These are phyloP conservation scores for Gracilaria caudata DNA, from an alignment of 23 red algal species.

Conservation along the genomic window DNA sequence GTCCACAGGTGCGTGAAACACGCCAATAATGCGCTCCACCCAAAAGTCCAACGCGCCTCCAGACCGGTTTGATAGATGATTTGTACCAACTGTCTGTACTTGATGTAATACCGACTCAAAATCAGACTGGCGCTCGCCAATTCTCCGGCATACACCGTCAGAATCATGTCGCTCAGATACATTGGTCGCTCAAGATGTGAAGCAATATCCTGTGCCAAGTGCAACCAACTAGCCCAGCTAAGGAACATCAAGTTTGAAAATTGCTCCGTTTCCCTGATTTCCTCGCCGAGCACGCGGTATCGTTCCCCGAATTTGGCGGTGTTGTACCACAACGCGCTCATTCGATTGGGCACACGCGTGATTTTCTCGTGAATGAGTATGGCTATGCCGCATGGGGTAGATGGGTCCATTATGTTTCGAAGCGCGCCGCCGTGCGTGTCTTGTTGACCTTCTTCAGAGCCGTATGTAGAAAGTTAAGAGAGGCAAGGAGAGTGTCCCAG, in stretches of 20 bases:
- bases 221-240: conserved; percentile 20
- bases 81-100: conserved; percentile 30
- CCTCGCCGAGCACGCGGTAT: conserved; percentile 11
- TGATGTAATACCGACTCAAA: not conserved
- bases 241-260: conserved; percentile 18
- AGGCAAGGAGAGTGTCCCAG: too few species aligned
- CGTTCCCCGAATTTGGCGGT: conserved; percentile 26
- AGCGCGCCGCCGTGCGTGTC: conserved; percentile 28
- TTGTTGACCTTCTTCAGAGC: conserved; percentile 36
- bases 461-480: not conserved
- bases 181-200: conserved; percentile 39
- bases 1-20: too few species aligned
- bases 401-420: not conserved
- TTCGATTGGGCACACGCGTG: conserved; percentile 25
- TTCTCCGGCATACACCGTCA: conserved; percentile 23
- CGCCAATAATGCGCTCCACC: too few species aligned
- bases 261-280: conserved; percentile 2
- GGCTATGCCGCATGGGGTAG: conserved; percentile 16
- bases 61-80: conserved; percentile 23
- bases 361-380: conserved; percentile 24
- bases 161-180: conserved; percentile 26
- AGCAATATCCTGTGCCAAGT: conserved; percentile 35
- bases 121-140: conserved; percentile 33
- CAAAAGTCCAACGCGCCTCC: too few species aligned
- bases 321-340: conserved; percentile 33